phyloP scores from a whole-genome alignment of 805 yeast species.

The Cyberlindnera euphorbiae region DNA sequence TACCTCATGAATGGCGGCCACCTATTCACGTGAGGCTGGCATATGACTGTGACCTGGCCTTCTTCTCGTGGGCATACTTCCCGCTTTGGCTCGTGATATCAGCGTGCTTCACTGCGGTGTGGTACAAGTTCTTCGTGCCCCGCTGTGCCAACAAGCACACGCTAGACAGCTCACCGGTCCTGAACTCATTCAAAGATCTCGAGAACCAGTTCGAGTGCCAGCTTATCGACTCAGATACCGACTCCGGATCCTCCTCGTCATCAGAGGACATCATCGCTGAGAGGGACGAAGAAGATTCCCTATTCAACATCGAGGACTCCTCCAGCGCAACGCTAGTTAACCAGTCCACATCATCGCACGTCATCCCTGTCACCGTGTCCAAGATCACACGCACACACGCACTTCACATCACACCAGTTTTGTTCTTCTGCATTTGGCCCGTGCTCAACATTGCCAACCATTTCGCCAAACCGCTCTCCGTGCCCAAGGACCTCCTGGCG shows the following conservation, averaged over 20 bases:
- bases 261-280: slow-evolving; percentile 1
- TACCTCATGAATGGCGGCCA: slow-evolving; percentile 53
- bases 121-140: slow-evolving; percentile 19
- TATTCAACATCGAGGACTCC: slow-evolving; percentile 16
- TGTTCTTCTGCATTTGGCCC: slow-evolving; percentile 44
- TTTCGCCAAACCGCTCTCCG: slow-evolving; percentile 38
- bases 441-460: slow-evolving; percentile 42
- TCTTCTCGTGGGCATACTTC: slow-evolving; percentile 29
- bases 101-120: slow-evolving; percentile 10
- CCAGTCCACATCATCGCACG: background rate
- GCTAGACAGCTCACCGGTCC: slow-evolving; percentile 17
- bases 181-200: slow-evolving; percentile 10
- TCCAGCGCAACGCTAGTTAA: background rate
- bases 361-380: slow-evolving; percentile 8
- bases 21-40: slow-evolving; percentile 44
- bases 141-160: slow-evolving; percentile 29
- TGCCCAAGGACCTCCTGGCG: slow-evolving; percentile 48
- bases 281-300: slow-evolving; percentile 11
- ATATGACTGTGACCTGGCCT: slow-evolving; percentile 36
- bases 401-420: slow-evolving; percentile 26
- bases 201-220: slow-evolving; percentile 7
- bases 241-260: slow-evolving; percentile 1
- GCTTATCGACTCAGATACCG: background rate
- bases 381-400: slow-evolving; percentile 14
- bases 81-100: slow-evolving; percentile 17